Percentiles rank a stretch among this genome's conserved stretches.
Evolutionary conservation across 305 asterid genomes (phyloP).

Genomic region (Solanum hybrid): DNA sequence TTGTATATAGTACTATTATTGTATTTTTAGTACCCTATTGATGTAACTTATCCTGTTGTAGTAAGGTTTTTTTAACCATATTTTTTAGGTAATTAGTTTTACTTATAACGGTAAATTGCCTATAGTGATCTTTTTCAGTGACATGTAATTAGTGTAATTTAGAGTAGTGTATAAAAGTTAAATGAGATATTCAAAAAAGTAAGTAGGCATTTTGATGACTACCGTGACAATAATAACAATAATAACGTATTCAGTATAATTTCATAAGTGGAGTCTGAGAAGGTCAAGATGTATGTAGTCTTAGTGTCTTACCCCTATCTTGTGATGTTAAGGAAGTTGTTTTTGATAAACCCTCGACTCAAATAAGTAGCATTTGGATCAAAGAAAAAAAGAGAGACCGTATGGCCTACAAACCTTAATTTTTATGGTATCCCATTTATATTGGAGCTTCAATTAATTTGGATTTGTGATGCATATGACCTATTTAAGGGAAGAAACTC

Average conservation of each 20-base stretch:
- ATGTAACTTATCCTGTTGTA: neutral
- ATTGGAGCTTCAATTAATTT: neutral
- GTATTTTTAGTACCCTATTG: neutral
- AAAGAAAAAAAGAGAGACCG: neutral
- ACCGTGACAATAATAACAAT: neutral
- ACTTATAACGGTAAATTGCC: neutral
- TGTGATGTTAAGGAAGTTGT: neutral
- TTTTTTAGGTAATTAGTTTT: neutral
- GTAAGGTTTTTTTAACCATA: neutral
- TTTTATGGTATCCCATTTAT: neutral
- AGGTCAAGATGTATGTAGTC: rapidly evolving
- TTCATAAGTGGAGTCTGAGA: neutral
- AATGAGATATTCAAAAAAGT: neutral
- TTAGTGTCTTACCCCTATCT: neutral
- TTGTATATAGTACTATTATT: neutral
- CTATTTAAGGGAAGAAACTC: neutral
- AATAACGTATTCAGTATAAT: neutral
- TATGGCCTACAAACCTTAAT: neutral
- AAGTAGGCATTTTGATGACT: neutral
- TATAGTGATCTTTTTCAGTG: neutral
- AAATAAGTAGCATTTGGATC: neutral
- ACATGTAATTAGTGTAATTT: neutral
- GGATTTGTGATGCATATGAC: rapidly evolving
- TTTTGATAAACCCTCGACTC: neutral
- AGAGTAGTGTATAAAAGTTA: neutral